Base-by-base conservation (phyloP, 345 rosid species). In the Populus ilicifolia region DNA sequence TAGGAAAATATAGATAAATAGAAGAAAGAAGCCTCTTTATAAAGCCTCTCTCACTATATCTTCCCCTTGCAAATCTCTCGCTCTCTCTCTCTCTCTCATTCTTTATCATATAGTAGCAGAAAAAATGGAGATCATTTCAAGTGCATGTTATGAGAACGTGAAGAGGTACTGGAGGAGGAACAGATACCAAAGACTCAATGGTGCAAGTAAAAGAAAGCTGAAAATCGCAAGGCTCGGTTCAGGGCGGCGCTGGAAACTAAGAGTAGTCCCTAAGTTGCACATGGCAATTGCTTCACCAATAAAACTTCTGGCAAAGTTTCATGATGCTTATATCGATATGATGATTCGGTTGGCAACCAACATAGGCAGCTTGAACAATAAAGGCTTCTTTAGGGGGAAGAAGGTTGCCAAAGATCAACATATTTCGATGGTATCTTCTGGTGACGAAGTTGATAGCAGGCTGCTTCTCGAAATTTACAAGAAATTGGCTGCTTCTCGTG, bases 101-200 rank as follows among this genome's bases (percentile, higher is more conserved):
- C 43, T 39, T 39, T 39, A 8, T 39, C 43, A 39, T 39, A 39
- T 8, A 39, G 50, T 44, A 13, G 50, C 25, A 8, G 2, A 3
- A n/a, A 30, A 63, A 52, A 87, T 81, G 90, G 82, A 79, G 66
- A 69, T 73, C 5, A 68, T 73, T 36, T 59, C 80, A 3, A 52
- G 69, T 38, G 70, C 77, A 1, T 79, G 8, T 30, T 79, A 69
- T 43, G 79, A 82, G 20, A 79, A 35, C 78, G 33, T 84, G 80
- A 86, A 88, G 81, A 86, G 89, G 77, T 71, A n/a, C 44, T 79
- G 87, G 86, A 83, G 85, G 72, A 82, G 87, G 65, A 88, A 72
- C 68, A 78, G 77, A 66, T 86, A 86, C 81, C 85, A 81, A 27
- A 83, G 79, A 59, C 77, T 88, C 16, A 13, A 56, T 10, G 66